Evolutionary conservation across 1,139 yeast species (phyloP).

Genomic region (Wickerhamomyces sp.): DNA sequence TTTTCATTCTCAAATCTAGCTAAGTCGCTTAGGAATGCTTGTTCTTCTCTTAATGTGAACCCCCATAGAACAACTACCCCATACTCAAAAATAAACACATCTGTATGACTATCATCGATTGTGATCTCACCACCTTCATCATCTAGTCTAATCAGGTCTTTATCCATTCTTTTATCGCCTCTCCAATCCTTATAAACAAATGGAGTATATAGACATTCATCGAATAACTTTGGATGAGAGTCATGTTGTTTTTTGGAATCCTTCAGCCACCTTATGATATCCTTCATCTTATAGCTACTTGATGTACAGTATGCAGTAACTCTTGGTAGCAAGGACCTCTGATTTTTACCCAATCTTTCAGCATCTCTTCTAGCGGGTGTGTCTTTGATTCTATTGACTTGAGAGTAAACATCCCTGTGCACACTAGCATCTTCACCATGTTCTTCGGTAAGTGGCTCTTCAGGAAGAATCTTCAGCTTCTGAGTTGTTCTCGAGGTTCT

Average conservation of each 20-base stretch:
- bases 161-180: conserved; percentile 40
- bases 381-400: conserved; percentile 79
- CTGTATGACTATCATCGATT: conserved; percentile 65
- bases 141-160: conserved; percentile 62
- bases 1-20: conserved; percentile 90
- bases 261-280: conserved; percentile 76
- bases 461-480: conserved; percentile 81
- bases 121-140: conserved; percentile 96
- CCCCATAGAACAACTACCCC: conserved; percentile 98
- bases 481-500: conserved; percentile 86
- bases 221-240: conserved; percentile 81
- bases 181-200: conserved; percentile 81
- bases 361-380: conserved; percentile 95
- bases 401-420: conserved; percentile 66
- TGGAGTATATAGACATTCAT: conserved; percentile 91
- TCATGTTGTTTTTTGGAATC: conserved; percentile 72
- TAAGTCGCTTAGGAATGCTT: conserved; percentile 73
- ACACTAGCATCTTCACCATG: conserved; percentile 30
- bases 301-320: conserved; percentile 97
- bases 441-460: conserved; percentile 50
- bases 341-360: conserved; percentile 85
- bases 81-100: conserved; percentile 83
- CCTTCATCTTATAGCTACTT: conserved; percentile 86
- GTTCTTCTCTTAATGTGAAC: conserved; percentile 77
- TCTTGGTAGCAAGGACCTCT: conserved; percentile 76